Evolutionary conservation across 1,139 yeast species (phyloP), one percentile per base, ranked within the genome.

Genomic region (Pichia inconspicua): DNA sequence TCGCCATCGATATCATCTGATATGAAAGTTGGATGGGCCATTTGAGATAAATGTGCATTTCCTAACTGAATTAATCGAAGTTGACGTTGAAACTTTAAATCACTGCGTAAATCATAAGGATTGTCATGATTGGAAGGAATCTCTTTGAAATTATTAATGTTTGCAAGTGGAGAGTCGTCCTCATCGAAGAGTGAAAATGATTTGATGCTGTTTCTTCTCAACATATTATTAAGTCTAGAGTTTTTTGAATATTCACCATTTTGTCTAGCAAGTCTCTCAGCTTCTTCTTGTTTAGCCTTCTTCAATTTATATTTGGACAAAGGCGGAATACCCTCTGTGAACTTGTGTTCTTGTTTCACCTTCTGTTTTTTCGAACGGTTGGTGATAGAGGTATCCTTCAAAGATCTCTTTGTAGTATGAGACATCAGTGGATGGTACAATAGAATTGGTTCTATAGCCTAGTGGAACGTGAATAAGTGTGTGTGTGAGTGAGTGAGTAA

Each of bases 21-120:
- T n/a, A 11, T 8, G 10, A 45, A 41, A 28, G 22, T 17, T 7
- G 44, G 44, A 31, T 45, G 41, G 12, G 41, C 44, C 44, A 41
- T 41, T 11, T 36, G 39, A n/a, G 41, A 45, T 10, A 40, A 22
- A 41, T 46, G 43, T 14, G 39, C 41, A 34, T 47, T 43, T 32
- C 46, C 40, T 15, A 47, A 36, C 27, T 47, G 49, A 12, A 47
- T 43, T n/a, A 47, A 27, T 15, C 49, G 35, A 6, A 42, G 39
- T 35, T 47, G 49, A 17, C 49, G 46, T 25, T 47, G 49, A n/a
- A 47, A 47, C n/a, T 43, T 47, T 17, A 47, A 39, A 25, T 47
- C 46, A 25, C 41, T 41, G 35, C 40, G 40, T 25, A 43, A 47
- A 38, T 47, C 49, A 25, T 46, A 46, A 8, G 43, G 43, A 14